Evolutionary conservation across 768 basidiomycete species (phyloP), one percentile per base, ranked within the genome.

Genomic region (Agaricus bisporus): DNA sequence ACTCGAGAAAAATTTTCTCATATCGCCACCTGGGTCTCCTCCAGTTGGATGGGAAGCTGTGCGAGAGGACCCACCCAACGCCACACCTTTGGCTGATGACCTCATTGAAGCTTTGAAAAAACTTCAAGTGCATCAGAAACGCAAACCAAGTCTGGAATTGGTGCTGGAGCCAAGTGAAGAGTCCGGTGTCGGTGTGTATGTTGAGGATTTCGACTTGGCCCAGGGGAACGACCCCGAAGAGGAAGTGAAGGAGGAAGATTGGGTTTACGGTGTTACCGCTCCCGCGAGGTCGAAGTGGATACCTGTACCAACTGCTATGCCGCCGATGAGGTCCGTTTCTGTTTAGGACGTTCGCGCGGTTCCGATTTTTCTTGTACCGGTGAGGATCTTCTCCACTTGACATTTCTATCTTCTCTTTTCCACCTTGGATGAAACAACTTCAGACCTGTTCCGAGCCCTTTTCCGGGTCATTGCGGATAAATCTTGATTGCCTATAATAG

Each of bases 21-120:
- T 99, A 58, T 98, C 97, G 0, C 97, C 97, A 0, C 97, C 97
- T 3, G 97, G 97, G 4, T 97, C 94, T 0, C 97, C 97, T 0
- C 97, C 97, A 0, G 85, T 95, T 1, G 97, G 95, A 2, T 99
- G 97, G 97, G 93, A 97, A 64, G 92, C 80, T 20, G 80, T 94
- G 53, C 74, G 74, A 47, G 95, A 98, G 68, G 93, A 95, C 7
- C 91, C 92, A 15, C 95, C 95, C 0, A 98, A 98, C 63, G 65
- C 73, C 2, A 70, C 79, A 2, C 86, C 93, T 4, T 79, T 97
- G 22, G 95, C 95, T 0, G 83, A 88, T 20, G 95, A 98, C 64
- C 79, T 98, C 58, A 88, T 92, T 25, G 63, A 74, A 10, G 95
- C 95, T 14, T 71, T 98, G 51, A 78, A 74, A 59, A 80, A 77